phyloP scores from a whole-genome alignment of 495 filamentous ascomycete species.

The Annulohypoxylon stygium region DNA sequence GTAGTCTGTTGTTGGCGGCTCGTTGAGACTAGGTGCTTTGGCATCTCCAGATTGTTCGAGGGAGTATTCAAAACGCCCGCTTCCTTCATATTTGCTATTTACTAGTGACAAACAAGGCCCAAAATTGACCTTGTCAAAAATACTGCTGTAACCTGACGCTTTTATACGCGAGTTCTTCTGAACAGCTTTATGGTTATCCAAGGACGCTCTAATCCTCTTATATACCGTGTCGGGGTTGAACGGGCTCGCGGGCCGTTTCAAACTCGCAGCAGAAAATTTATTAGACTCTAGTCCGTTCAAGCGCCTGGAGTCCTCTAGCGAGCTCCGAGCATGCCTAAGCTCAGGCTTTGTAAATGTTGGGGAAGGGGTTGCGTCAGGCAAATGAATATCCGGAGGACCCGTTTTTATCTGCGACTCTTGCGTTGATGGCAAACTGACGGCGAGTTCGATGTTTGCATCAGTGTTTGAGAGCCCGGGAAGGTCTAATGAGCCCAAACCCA shows the following conservation, averaged over 20 bases:
- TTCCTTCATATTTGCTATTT: constrained; percentile 65
- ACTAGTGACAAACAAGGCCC: constrained; percentile 61
- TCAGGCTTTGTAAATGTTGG: constrained; percentile 62
- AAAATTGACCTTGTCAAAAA: constrained; percentile 66
- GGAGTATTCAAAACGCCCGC: constrained; percentile 62
- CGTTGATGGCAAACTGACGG: constrained; percentile 12
- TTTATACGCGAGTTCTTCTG: constrained; percentile 42
- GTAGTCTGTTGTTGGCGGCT: constrained; percentile 58
- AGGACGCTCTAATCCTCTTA: constrained; percentile 60
- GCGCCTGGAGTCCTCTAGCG: constrained; percentile 51
- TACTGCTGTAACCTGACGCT: constrained; percentile 48
- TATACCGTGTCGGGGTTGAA: constrained; percentile 67
- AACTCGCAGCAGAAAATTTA: constrained; percentile 43
- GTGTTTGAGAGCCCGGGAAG: constrained; percentile 41
- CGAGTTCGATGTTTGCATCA: constrained; percentile 36
- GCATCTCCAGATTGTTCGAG: constrained; percentile 40
- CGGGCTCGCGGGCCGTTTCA: constrained; percentile 61
- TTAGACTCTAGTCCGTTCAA: constrained; percentile 45
- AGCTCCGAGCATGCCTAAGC: constrained; percentile 62
- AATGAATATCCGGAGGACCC: constrained; percentile 40
- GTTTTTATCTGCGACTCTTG: constrained; percentile 38
- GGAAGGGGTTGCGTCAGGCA: constrained; percentile 28
- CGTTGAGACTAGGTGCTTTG: constrained; percentile 31
- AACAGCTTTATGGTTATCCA: constrained; percentile 47
- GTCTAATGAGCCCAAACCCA: constrained; percentile 56